These are phyloP conservation scores for Betula pendula DNA, from an alignment of 306 rosid species.

Conservation along the genomic window DNA sequence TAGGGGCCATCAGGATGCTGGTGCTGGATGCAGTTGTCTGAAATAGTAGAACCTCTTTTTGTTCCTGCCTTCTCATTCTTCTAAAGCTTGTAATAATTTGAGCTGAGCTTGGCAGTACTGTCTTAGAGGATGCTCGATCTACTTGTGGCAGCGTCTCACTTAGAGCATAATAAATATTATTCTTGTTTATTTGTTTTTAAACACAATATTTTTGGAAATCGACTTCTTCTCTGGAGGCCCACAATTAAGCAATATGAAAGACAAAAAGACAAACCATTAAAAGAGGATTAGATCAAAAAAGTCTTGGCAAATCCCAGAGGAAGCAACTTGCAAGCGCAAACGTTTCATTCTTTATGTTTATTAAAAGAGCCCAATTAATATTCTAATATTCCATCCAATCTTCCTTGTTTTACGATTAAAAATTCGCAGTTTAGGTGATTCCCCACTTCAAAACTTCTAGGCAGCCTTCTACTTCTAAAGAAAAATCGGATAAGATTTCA, in stretches of 20 bases:
- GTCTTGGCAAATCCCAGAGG: conserved; percentile 51
- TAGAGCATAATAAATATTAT: conserved; percentile 10
- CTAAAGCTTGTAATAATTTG: background rate
- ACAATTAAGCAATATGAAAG: conserved; percentile 5
- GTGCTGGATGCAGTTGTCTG: conserved; percentile 14
- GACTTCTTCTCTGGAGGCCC: background rate
- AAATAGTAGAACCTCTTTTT: too few species aligned
- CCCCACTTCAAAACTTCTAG: conserved; percentile 50
- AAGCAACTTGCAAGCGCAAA: conserved; percentile 45
- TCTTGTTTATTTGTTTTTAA: background rate
- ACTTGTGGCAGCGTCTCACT: conserved; percentile 29
- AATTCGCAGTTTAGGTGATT: conserved; percentile 40
- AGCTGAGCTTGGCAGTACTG: conserved; percentile 23
- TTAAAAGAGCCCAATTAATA: background rate
- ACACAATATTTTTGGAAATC: conserved; percentile 15
- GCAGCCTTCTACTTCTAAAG: conserved; percentile 30
- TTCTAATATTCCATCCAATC: conserved; percentile 10
- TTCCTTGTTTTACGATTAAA: conserved; percentile 10
- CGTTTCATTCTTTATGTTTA: conserved; percentile 32
- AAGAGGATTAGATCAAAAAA: conserved; percentile 47
- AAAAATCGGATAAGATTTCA: conserved; percentile 51
- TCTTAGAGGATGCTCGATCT: conserved; percentile 16
- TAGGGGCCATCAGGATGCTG: conserved; percentile 39
- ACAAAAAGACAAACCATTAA: background rate
- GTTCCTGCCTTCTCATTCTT: conserved; percentile 20